Base-by-base conservation (phyloP, 176 grass and related monocot genomes). In the Ananas comosus region DNA sequence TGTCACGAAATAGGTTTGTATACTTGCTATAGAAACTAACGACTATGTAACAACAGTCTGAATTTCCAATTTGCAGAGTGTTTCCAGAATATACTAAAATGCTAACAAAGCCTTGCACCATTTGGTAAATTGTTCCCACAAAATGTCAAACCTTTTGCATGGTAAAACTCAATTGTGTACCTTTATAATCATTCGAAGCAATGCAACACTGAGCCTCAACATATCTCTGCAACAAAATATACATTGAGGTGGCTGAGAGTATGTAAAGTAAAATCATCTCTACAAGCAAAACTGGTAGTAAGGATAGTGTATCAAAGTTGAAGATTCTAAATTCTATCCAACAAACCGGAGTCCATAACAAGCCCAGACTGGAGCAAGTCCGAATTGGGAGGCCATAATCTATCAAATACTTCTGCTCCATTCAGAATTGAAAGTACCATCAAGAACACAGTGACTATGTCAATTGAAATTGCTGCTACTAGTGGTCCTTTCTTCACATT, bases 181-280 rank as follows among this genome's bases (percentile, higher is more conserved):
- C 93, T 96, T 89, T 97, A 72, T 97, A 97, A 84, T 97, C 93
- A 80, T 89, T 85, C 58, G 76, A 85, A 87, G 86, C 86, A 97
- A 97, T 85, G 79, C 74, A 97, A 67, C 93, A 97, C 53, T 97
- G 93, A 9, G 89, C 93, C 71, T 97, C 93, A 51, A 97, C 93
- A 82, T 97, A 97, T 11, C 86, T 64, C 93, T 97, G 73, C 73
- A 74, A 85, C 33, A 42, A 73, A 29, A 79, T 75, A 82, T 78
- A 11, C 50, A 59, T 9, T 17, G 2, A 59, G 19, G 4, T 1
- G 14, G 54, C 16, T 12, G 19, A 59, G 14, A 59, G 54, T n/a
- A 42, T 42, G 33, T 42, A 42, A 42, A 5, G 54, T 9, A 59
- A 59, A 8, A 59, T 59, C 16, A 59, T 59, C 54, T 59, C 54